Evolutionary conservation across 2,329 filamentous ascomycete genomes (phyloP).

Genomic region (Penicillium polonicum): DNA sequence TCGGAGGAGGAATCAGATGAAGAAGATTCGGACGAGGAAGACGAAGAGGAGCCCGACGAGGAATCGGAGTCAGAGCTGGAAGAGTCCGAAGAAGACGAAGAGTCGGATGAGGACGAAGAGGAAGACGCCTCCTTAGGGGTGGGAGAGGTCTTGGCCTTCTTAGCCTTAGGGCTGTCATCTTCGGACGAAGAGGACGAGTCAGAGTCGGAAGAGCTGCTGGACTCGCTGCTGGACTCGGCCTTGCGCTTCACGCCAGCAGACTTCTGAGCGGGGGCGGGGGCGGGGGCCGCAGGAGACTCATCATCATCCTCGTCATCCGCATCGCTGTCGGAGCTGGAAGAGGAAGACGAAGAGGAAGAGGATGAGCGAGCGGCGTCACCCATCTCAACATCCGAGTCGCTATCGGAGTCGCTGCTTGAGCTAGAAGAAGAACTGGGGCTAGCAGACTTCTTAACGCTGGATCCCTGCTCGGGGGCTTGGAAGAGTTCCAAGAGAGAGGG

Average conservation of each 20-base stretch:
- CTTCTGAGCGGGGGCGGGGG: constrained; percentile 29
- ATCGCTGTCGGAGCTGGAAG: constrained; percentile 49
- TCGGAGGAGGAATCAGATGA: constrained; percentile 32
- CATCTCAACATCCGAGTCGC: constrained; percentile 46
- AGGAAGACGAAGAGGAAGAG: constrained; percentile 35
- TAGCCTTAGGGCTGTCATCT: constrained; percentile 50
- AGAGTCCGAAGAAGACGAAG: constrained; percentile 22
- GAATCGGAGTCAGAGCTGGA: constrained; percentile 8
- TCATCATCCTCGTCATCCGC: constrained; percentile 54
- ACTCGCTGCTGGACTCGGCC: constrained; percentile 48
- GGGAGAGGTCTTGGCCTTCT: constrained; percentile 52
- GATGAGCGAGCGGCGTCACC: constrained; percentile 36
- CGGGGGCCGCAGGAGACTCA: constrained; percentile 45
- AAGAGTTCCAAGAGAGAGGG: constrained; percentile 39
- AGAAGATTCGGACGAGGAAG: constrained; percentile 28
- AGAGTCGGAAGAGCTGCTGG: constrained; percentile 40
- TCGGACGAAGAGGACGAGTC: constrained; percentile 48
- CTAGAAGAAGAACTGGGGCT: constrained; percentile 19
- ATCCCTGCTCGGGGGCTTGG: constrained; percentile 18
- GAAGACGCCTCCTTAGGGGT: constrained; percentile 33
- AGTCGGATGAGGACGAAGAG: constrained; percentile 38
- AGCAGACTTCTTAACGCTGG: constrained; percentile 20
- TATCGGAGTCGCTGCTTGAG: constrained; percentile 26
- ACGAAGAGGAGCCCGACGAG: constrained; percentile 29
- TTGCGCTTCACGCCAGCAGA: constrained; percentile 59